Evolutionary conservation across 768 basidiomycete genomes (phyloP).

Genomic region (Pulveroboletus sp.): DNA sequence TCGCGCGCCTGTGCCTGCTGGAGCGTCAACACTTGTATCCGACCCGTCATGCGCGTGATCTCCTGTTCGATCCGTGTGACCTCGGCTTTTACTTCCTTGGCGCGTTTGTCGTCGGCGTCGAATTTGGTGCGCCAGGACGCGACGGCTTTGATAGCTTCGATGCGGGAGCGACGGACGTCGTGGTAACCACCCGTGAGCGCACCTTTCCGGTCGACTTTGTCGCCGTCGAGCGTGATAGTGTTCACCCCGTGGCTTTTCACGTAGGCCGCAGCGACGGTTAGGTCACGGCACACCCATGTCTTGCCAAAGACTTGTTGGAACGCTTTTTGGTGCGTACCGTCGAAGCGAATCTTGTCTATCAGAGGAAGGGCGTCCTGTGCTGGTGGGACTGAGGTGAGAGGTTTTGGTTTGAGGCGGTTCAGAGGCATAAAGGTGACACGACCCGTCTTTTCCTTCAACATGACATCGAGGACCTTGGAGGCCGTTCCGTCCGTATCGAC

Average conservation of each 20-base stretch:
- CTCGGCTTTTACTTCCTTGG: conserved; percentile 70
- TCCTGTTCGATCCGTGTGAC: conserved; percentile 80
- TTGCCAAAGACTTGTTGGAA: conserved; percentile 98
- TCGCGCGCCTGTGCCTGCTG: conserved; percentile 72
- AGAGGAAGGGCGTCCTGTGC: conserved; percentile 79
- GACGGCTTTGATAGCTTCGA: conserved; percentile 81
- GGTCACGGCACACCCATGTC: conserved; percentile 92
- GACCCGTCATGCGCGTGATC: conserved; percentile 72
- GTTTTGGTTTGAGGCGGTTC: conserved; percentile 86
- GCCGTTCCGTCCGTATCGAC: conserved; percentile 97
- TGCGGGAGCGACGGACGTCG: conserved; percentile 84
- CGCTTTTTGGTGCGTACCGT: conserved; percentile 68
- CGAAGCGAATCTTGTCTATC: conserved; percentile 79
- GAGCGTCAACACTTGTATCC: conserved; percentile 64
- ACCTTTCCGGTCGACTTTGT: conserved; percentile 96
- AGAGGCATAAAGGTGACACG: conserved; percentile 98
- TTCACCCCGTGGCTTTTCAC: conserved; percentile 94
- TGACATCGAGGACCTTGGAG: conserved; percentile 83
- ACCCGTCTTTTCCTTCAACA: conserved; percentile 91
- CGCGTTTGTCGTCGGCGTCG: conserved; percentile 59
- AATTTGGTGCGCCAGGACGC: conserved; percentile 72
- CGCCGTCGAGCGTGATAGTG: conserved; percentile 96
- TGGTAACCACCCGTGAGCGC: conserved; percentile 95
- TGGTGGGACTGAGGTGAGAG: conserved; percentile 51
- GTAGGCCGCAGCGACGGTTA: conserved; percentile 90